Base-by-base conservation (phyloP, 768 basidiomycete genomes). In the Trametes elegans region DNA sequence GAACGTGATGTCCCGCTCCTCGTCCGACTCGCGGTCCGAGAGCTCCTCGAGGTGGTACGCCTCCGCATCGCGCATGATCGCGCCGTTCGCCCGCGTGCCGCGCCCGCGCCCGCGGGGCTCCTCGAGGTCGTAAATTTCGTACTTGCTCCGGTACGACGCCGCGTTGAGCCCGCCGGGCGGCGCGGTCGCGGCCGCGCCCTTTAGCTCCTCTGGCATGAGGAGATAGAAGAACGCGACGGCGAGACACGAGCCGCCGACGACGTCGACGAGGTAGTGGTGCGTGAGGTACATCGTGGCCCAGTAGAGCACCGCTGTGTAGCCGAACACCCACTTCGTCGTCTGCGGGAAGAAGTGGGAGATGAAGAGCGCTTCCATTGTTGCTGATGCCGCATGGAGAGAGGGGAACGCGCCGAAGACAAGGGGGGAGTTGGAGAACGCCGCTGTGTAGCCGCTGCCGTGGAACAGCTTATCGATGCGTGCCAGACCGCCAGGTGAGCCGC, bases 281-380 rank as follows among this genome's bases (percentile, higher is more conserved):
- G 91, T 92, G 64, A 96, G 87, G 76, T 96, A 98, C 96, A 98
- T 98, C 21, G 96, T 98, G 9, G 91, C 87, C 97, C 97, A 99
- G 70, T 96, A 98, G 4, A 99, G 81, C 16, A 91, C 73, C 6
- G 82, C 84, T 2, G 85, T 86, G 71, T 98, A 99, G 1, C 72
- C 75, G 91, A 93, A 98, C 21, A 85, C 83, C 60, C 79, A 85
- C 3, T 74, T 75, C 1, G 81, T 76, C 28, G 77, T 78, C 57
- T 79, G 78, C 0, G 92, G 90, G 82, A 98, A 98, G 74, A 98
- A 98, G 72, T 98, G 93, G 18, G 89, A 84, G 49, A 98, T 73
- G 79, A 95, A 95, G 44, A 99, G 80, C 0, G 94, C 96, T 62
- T 92, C 92, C 62, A 98, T 82, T 4, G 95, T 97, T 2, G 90